phyloP scores from a whole-genome alignment of 768 basidiomycete species.

The Neoboletus magnificus region DNA sequence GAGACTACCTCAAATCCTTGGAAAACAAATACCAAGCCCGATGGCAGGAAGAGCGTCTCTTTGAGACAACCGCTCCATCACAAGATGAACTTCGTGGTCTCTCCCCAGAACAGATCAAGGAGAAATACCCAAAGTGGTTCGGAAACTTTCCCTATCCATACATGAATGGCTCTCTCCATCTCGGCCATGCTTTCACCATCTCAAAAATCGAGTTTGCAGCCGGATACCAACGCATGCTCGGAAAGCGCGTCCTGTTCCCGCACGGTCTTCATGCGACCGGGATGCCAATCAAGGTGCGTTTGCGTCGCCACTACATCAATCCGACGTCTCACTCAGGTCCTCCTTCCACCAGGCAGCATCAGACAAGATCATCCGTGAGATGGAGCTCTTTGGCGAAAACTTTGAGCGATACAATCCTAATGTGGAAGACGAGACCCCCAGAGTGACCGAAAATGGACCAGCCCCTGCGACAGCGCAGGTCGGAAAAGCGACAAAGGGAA shows the following conservation, averaged over 20 bases:
- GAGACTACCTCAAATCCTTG: constrained; percentile 79
- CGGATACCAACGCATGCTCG: constrained; percentile 92
- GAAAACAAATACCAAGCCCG: constrained; percentile 82
- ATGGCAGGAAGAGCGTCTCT: constrained; percentile 76
- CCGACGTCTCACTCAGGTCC: neutral
- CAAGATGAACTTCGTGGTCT: constrained; percentile 61
- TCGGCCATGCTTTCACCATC: constrained; percentile 97
- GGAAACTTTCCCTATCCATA: constrained; percentile 96
- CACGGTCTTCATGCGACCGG: constrained; percentile 97
- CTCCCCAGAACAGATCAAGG: constrained; percentile 59
- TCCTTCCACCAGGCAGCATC: constrained; percentile 70
- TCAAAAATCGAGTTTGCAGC: constrained; percentile 97
- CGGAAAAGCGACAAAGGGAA: constrained; percentile 93
- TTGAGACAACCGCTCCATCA: constrained; percentile 82
- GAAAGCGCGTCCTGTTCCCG: constrained; percentile 94
- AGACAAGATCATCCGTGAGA: constrained; percentile 96
- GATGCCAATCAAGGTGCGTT: constrained; percentile 95
- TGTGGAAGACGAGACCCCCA: constrained; percentile 44
- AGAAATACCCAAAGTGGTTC: constrained; percentile 93
- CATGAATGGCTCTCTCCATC: constrained; percentile 97
- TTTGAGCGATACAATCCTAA: constrained; percentile 59
- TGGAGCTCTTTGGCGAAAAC: constrained; percentile 90
- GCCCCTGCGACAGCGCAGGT: constrained; percentile 46
- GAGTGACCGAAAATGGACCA: constrained; percentile 40
- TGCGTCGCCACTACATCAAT: neutral